Percentiles rank a stretch among this genome's conserved stretches.
These are phyloP conservation scores for Sporisorium reilianum DNA, from an alignment of 1,284 basidiomycete genomes.

Conservation along the genomic window DNA sequence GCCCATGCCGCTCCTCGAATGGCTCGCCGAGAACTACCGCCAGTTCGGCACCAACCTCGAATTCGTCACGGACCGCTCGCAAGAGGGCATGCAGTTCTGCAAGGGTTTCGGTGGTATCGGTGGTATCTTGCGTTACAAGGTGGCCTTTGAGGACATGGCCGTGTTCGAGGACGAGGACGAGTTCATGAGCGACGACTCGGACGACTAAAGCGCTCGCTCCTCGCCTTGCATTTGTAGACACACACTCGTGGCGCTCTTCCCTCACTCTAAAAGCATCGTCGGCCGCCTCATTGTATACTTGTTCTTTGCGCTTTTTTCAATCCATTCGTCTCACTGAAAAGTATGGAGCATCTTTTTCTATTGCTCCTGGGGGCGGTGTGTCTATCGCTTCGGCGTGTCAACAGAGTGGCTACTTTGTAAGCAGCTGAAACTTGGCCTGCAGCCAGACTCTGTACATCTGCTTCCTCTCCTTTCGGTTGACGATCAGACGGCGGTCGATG, in stretches of 20 bases:
- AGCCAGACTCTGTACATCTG: conserved; percentile 67
- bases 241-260: too few relatives aligned
- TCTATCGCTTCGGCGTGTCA: not conserved
- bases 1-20: conserved; percentile 73
- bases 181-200: conserved; percentile 66
- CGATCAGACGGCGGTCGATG: conserved; percentile 64
- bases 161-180: conserved; percentile 68
- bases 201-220: too few relatives aligned
- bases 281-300: conserved; percentile 1
- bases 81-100: conserved; percentile 98
- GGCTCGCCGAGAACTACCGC: conserved; percentile 99
- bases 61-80: conserved; percentile 74
- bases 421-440: conserved; percentile 61
- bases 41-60: conserved; percentile 96
- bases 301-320: not conserved
- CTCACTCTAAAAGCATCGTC: conserved; percentile 1
- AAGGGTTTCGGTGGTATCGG: conserved; percentile 99
- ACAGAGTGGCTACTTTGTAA: conserved; percentile 1
- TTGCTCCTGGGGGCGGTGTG: not conserved
- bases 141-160: conserved; percentile 67
- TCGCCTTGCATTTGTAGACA: too few relatives aligned
- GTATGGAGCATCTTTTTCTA: not conserved
- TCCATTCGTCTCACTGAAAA: conserved; percentile 1
- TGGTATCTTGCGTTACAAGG: conserved; percentile 79
- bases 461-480: conserved; percentile 67